Evolutionary conservation across 345 rosid genomes (phyloP), one percentile per base, ranked within the genome.

Genomic region (Stellera chamaejasme): DNA sequence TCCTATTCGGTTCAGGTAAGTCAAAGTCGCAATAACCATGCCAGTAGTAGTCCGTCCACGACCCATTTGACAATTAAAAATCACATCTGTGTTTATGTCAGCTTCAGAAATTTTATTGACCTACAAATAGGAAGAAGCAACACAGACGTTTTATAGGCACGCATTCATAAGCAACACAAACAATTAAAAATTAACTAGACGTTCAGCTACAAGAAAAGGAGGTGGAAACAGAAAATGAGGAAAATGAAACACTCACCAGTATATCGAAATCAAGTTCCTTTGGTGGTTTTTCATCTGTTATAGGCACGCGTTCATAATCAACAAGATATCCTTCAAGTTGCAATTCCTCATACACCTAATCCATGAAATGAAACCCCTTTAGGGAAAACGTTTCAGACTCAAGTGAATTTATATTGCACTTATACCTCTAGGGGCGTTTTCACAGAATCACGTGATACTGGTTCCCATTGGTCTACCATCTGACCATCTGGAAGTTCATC

Each of bases 401-500:
- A 19, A 50, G 63, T 48, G 43, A 64, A 42, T 67, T 13, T 61
- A 63, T 45, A 63, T 56, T 16, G 58, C 48, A 28, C n/a, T n/a
- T 63, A 54, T 81, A 84, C 99, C 87, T 88, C 89, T 13, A 93
- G 71, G 10, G 96, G 91, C 47, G 97, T 86, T 90, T 93, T 86
- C 75, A 93, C 81, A 50, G 91, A 84, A 82, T 81, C 90, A 65
- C 65, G 41, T 14, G 91, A 88, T 25, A 93, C 94, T 46, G 91
- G 88, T 75, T 88, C 99, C 97, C 97, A 93, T 47, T 86, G 99
- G 73, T 93, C 99, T 60, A 88, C 99, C 89, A 88, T 86, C 77
- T 86, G 97, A 76, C 96, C 96, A 81, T 86, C 91, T 45, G 99
- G 94, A 58, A 93, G 84, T 78, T 93, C 99, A 81, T 88, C 97